phyloP scores from a whole-genome alignment of 768 basidiomycete genomes.

The Vishniacozyma victoriae region DNA sequence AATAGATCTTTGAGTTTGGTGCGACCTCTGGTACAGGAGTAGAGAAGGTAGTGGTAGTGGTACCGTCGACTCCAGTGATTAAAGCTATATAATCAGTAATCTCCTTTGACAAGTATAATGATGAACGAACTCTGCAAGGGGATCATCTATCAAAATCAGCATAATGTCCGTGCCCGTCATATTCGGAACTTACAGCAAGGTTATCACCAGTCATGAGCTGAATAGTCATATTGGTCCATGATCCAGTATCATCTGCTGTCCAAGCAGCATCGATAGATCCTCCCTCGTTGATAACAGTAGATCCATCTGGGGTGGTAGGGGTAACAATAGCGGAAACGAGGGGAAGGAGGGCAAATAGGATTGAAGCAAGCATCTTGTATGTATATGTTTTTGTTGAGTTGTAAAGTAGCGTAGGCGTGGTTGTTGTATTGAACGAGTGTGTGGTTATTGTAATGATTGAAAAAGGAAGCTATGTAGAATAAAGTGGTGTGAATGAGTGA shows the following conservation, averaged over 20 bases:
- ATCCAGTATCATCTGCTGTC: conserved; percentile 27
- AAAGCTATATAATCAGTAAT: conserved; percentile 11
- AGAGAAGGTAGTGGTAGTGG: conserved; percentile 20
- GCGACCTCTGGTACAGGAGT: conserved; percentile 33
- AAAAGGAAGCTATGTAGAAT: too few species aligned
- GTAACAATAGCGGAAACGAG: conserved; percentile 16
- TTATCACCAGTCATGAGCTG: conserved; percentile 44
- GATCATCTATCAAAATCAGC: neutral
- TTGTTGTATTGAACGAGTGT: too few species aligned
- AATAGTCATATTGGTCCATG: conserved; percentile 33
- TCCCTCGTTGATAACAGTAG: conserved; percentile 35
- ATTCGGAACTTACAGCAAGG: conserved; percentile 19
- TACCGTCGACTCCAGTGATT: conserved; percentile 34
- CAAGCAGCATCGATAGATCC: conserved; percentile 26
- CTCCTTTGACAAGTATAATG: neutral
- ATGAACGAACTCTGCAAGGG: neutral
- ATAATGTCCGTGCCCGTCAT: neutral
- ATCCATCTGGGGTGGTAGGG: conserved; percentile 34
- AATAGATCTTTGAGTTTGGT: conserved; percentile 43
- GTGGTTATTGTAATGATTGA: too few species aligned
- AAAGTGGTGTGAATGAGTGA: too few species aligned
- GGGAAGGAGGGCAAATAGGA: too few species aligned
- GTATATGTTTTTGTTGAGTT: too few species aligned
- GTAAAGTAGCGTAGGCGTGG: too few species aligned
- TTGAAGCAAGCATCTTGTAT: too few species aligned